Evolutionary conservation across 75 land plant species (phyloP).

Genomic region (Azolla pinnata): DNA sequence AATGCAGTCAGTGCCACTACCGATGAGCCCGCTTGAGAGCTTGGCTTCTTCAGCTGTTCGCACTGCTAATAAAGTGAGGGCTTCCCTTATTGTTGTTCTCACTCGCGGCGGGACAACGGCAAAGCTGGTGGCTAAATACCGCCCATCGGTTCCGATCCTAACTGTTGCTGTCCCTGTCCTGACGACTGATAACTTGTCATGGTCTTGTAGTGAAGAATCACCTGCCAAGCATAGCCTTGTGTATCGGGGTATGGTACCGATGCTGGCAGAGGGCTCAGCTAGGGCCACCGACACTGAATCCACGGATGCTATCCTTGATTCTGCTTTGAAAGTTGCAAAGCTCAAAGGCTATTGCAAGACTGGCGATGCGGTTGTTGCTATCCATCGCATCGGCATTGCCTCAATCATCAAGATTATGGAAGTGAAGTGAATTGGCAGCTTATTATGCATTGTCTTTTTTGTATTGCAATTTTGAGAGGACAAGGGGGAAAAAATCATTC

Average conservation of each 20-base stretch:
- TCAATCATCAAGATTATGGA: constrained; percentile 78
- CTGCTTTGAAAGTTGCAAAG: constrained; percentile 51
- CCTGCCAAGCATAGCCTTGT: constrained; percentile 78
- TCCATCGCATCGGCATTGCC: constrained; percentile 78
- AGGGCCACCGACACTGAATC: constrained; percentile 85
- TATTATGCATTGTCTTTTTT: neutral
- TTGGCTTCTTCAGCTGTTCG: constrained; percentile 91
- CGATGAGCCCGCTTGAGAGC: constrained; percentile 88
- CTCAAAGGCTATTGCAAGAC: constrained; percentile 41
- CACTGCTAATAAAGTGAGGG: constrained; percentile 69
- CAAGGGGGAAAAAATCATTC: too few species aligned
- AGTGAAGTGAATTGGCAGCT: constrained; percentile 35
- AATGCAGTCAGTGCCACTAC: constrained; percentile 55
- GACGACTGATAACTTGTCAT: constrained; percentile 63
- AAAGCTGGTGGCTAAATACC: constrained; percentile 82
- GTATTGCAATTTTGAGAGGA: too few species aligned
- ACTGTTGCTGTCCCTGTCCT: constrained; percentile 80
- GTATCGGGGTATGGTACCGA: constrained; percentile 60
- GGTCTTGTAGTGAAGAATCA: constrained; percentile 67
- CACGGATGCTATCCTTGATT: constrained; percentile 71
- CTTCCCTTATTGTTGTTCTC: constrained; percentile 69
- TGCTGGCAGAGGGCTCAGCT: constrained; percentile 71
- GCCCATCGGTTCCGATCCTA: constrained; percentile 73
- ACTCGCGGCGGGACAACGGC: constrained; percentile 88
- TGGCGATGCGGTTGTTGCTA: constrained; percentile 76